Percentiles rank a stretch among this genome's conserved stretches.
Evolutionary conservation across 108 stramenopile species (phyloP).

Genomic region (Epipyxis sp.): DNA sequence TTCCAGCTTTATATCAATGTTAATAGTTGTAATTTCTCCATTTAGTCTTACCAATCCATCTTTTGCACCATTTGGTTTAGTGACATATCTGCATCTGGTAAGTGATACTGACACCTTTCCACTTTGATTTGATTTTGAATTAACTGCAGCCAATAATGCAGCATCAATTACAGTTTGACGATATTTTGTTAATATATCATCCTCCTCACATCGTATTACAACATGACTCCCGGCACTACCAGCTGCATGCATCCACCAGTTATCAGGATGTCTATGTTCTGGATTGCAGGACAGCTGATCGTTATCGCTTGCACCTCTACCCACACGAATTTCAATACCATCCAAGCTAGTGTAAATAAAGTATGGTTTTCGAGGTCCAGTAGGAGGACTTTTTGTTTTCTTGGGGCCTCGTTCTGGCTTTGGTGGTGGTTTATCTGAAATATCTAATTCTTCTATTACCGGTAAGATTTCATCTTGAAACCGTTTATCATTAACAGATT

Average conservation of each 20-base stretch:
- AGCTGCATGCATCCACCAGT: conserved; percentile 86
- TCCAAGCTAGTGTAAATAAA: neutral
- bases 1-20: conserved; percentile 56
- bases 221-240: conserved; percentile 84
- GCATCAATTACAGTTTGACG: conserved; percentile 14
- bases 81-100: conserved; percentile 72
- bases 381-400: neutral
- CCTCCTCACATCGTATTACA: conserved; percentile 66
- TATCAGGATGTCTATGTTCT: conserved; percentile 67
- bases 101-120: conserved; percentile 50
- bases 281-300: conserved; percentile 69
- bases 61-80: conserved; percentile 79
- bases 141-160: conserved; percentile 11
- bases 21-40: conserved; percentile 67
- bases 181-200: conserved; percentile 48
- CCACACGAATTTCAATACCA: conserved; percentile 56
- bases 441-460: neutral
- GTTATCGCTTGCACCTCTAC: conserved; percentile 78
- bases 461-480: neutral
- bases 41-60: conserved; percentile 74
- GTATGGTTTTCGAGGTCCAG: conserved; percentile 17
- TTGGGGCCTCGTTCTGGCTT: conserved; percentile 9
- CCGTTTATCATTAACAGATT: neutral
- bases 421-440: conserved; percentile 16
- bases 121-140: neutral